A percentile compares a stretch with the other conserved stretches of the same genome.
Conservation (phyloP, 2,329 filamentous ascomycete species). For the Colletotrichum chlorophyti region DNA sequence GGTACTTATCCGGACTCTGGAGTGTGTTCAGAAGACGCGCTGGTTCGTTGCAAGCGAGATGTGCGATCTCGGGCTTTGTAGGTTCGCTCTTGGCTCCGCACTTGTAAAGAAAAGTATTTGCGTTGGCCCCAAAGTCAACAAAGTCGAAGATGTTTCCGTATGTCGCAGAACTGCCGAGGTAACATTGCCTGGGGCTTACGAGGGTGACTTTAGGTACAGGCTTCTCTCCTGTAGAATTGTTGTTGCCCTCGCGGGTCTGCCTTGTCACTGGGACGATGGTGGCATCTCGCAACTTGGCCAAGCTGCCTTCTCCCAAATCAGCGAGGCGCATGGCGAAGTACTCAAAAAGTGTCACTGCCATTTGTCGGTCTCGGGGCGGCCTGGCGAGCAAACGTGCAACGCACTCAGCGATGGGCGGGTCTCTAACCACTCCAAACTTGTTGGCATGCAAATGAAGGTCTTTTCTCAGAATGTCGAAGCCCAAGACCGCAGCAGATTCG, state of each 20-base stretch:
- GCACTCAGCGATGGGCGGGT: conserved; percentile 82
- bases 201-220: conserved; percentile 49
- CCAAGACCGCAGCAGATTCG: conserved; percentile 75
- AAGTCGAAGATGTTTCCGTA: conserved; percentile 97
- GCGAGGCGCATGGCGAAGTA: conserved; percentile 82
- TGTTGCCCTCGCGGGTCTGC: conserved; percentile 25
- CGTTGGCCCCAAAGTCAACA: conserved; percentile 88
- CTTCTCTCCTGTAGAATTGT: conserved; percentile 31
- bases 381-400: conserved; percentile 74
- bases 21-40: conserved; percentile 81
- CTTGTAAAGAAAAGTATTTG: conserved; percentile 86
- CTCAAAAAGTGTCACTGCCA: conserved; percentile 76
- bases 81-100: conserved; percentile 93
- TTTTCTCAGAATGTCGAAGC: conserved; percentile 77
- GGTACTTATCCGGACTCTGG: conserved; percentile 83
- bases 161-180: conserved; percentile 72
- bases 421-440: conserved; percentile 77
- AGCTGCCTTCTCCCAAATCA: conserved; percentile 71
- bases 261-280: conserved; percentile 74
- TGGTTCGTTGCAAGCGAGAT: conserved; percentile 83
- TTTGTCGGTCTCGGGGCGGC: conserved; percentile 71
- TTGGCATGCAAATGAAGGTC: conserved; percentile 81
- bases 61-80: conserved; percentile 83
- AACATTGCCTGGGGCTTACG: conserved; percentile 76
- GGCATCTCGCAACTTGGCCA: conserved; percentile 67